Evolutionary conservation across 805 yeast species (phyloP), one percentile per base, ranked within the genome.

Genomic region (Candida michaelii): DNA sequence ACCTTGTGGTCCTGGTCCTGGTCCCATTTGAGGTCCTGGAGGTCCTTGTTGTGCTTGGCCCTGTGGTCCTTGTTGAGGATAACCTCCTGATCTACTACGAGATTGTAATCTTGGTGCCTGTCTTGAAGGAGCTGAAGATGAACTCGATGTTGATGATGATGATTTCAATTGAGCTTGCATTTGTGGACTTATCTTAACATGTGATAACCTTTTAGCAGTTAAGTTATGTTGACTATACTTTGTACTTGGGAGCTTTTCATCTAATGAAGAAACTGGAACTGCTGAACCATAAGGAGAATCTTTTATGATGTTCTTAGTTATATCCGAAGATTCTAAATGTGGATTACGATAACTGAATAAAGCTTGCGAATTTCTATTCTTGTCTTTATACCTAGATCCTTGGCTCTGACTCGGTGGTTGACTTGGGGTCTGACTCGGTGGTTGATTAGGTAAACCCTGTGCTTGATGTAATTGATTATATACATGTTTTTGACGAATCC

Each of bases 281-380:
- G 49, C 49, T n/a, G 39, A 18, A 8, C 49, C 50, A 33, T 49
- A 49, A 2, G 53, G 53, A 27, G 50, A 44, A 29, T 44, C 48
- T 8, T 40, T 14, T 14, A 13, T 25, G 7, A 43, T 30, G 12
- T 34, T 39, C n/a, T 42, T 36, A 12, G 44, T 36, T 30, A 49
- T 35, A 32, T 47, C 45, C 35, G 40, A 27, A 12, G 53, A 44
- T 7, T 48, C 43, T 21, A 42, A 46, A 25, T 40, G 45, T 8
- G 48, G 53, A 33, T 52, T 59, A 21, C 62, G 56, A 47, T 68
- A 68, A 34, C 58, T 59, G 51, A 68, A 69, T 30, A 69, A 50
- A 33, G 60, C 44, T 47, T 66, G 73, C 3, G 71, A 64, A 16
- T 42, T 48, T 27, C 60, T 43, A 17, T 32, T 38, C 13, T 35